phyloP scores from a whole-genome alignment of 768 basidiomycete genomes.

The Pholiota microspora region DNA sequence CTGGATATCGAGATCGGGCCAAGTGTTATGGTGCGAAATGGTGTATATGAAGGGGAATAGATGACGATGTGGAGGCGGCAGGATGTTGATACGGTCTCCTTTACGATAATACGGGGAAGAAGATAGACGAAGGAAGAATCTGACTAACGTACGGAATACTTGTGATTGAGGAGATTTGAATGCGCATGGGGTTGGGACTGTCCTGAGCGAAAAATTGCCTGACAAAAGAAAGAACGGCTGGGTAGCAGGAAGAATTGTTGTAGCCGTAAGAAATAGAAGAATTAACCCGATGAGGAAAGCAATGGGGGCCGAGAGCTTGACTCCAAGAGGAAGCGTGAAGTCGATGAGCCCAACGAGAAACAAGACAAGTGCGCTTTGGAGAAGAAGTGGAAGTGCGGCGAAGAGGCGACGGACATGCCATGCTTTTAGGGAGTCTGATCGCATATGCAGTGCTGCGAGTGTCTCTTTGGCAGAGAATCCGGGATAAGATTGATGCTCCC shows the following conservation, averaged over 20 bases:
- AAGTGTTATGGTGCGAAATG: neutral
- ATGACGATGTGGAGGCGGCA: neutral
- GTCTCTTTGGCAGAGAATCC: neutral
- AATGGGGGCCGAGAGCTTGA: conserved; percentile 9
- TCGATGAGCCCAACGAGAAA: conserved; percentile 19
- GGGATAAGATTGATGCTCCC: conserved; percentile 5
- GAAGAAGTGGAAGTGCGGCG: neutral
- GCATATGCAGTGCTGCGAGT: conserved; percentile 1
- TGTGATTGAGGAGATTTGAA: conserved; percentile 17
- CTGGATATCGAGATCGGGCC: neutral
- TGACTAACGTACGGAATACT: neutral
- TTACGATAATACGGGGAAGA: neutral
- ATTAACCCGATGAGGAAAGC: conserved; percentile 5
- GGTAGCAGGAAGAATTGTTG: conserved; percentile 10
- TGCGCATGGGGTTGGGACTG: conserved; percentile 10
- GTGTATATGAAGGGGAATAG: neutral
- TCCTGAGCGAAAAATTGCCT: neutral
- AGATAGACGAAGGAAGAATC: neutral
- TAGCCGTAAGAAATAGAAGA: conserved; percentile 12
- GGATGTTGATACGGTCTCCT: neutral
- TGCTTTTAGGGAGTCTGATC: neutral
- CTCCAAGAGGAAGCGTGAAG: conserved; percentile 11
- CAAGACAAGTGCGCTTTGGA: conserved; percentile 13
- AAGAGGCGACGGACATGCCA: conserved; percentile 8
- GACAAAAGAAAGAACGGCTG: neutral